Conservation (phyloP, 192 early-diverging fungal genomes). For the Chytriomyces confervae region DNA sequence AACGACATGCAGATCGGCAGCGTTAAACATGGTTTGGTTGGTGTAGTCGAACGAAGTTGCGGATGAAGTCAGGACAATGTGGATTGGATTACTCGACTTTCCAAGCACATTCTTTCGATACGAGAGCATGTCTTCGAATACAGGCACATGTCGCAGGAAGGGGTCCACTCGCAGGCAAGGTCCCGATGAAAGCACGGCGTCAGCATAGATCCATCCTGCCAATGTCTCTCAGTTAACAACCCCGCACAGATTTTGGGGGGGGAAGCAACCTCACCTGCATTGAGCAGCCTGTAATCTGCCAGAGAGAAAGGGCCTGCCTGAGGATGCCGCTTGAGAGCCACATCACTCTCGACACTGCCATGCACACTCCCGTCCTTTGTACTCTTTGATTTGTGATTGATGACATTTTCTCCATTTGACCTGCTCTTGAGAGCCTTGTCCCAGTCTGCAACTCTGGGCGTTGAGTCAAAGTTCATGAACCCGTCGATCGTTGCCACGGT, state of each 20-base stretch:
- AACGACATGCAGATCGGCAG: constrained; percentile 9
- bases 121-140: constrained; percentile 38
- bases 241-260: background rate
- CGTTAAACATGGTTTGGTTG: constrained; percentile 22
- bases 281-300: constrained; percentile 48
- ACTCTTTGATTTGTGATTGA: background rate
- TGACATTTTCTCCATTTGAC: background rate
- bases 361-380: constrained; percentile 1
- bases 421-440: background rate
- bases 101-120: constrained; percentile 24
- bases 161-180: constrained; percentile 39
- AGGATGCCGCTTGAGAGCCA: constrained; percentile 36
- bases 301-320: constrained; percentile 24
- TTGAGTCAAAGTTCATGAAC: constrained; percentile 38
- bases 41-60: constrained; percentile 1
- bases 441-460: background rate
- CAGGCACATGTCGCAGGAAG: background rate
- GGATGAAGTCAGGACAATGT: constrained; percentile 27
- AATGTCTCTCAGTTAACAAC: background rate
- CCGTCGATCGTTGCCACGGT: constrained; percentile 42
- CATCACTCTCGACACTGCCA: constrained; percentile 21
- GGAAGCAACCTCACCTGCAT: constrained; percentile 23
- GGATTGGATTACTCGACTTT: constrained; percentile 25
- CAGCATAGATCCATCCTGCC: constrained; percentile 45
- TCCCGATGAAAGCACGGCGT: constrained; percentile 41